A percentile compares a stretch with the other conserved stretches of the same genome.
Evolutionary conservation across 2,329 filamentous ascomycete genomes (phyloP).

Genomic region (Aspergillus carbonarius): DNA sequence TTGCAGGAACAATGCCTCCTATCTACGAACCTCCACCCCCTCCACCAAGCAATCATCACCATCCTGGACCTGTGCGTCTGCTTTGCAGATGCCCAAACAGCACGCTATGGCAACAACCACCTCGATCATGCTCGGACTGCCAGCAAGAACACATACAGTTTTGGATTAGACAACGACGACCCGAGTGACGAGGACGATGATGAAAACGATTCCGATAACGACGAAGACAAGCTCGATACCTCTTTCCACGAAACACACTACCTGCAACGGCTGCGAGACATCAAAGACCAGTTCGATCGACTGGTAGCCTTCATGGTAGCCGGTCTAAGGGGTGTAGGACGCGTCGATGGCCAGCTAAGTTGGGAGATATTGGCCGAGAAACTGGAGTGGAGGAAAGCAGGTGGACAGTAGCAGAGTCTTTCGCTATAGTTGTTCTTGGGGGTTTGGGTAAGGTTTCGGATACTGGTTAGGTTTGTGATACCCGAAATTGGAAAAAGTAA

Average conservation of each 20-base stretch:
- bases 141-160: conserved; percentile 8
- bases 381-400: conserved; percentile 55
- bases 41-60: conserved; percentile 70
- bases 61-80: conserved; percentile 72
- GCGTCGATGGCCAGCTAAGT: conserved; percentile 68
- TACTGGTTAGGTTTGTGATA: not conserved
- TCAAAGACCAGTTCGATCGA: conserved; percentile 64
- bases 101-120: conserved; percentile 39
- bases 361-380: conserved; percentile 84
- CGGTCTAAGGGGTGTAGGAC: conserved; percentile 71
- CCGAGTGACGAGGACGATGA: conserved; percentile 35
- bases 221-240: conserved; percentile 30
- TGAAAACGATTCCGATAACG: conserved; percentile 20
- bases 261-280: conserved; percentile 53
- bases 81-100: conserved; percentile 61
- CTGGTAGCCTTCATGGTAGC: conserved; percentile 69
- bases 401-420: not conserved
- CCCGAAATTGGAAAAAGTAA: not conserved
- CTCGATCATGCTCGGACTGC: conserved; percentile 32
- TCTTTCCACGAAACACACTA: conserved; percentile 48
- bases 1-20: conserved; percentile 70
- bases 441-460: not conserved
- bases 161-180: conserved; percentile 25
- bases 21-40: conserved; percentile 65
- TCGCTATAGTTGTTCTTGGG: not conserved